Evolutionary conservation across 495 filamentous ascomycete genomes (phyloP).

Genomic region (Trichocladium antarcticum): DNA sequence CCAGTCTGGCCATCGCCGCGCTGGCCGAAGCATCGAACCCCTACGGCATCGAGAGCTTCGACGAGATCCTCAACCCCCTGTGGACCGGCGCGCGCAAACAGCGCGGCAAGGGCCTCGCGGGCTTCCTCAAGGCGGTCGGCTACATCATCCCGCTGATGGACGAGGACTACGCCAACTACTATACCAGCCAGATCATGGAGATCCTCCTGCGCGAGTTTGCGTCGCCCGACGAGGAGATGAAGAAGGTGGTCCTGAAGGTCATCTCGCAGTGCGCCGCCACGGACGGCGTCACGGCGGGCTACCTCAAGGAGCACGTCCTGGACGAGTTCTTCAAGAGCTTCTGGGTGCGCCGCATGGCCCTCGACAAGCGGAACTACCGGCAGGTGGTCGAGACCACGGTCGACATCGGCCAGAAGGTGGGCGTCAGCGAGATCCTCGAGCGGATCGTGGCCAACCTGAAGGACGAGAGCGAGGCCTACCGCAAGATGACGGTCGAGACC

Average conservation of each 20-base stretch:
- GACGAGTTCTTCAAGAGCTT: slow-evolving; percentile 98
- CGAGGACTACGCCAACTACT: slow-evolving; percentile 98
- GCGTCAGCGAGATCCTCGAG: slow-evolving; percentile 88
- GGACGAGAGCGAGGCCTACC: slow-evolving; percentile 94
- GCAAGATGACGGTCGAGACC: slow-evolving; percentile 98
- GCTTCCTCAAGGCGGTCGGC: slow-evolving; percentile 94
- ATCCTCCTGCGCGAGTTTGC: slow-evolving; percentile 92
- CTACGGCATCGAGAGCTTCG: slow-evolving; percentile 98
- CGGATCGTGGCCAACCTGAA: slow-evolving; percentile 90
- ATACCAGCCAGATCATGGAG: slow-evolving; percentile 97
- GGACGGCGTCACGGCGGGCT: slow-evolving; percentile 85
- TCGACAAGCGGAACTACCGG: slow-evolving; percentile 92
- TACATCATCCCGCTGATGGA: slow-evolving; percentile 99
- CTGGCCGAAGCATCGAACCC: slow-evolving; percentile 94
- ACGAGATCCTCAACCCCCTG: slow-evolving; percentile 91
- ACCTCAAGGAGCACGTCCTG: slow-evolving; percentile 89
- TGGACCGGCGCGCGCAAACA: slow-evolving; percentile 96
- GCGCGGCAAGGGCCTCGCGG: slow-evolving; percentile 88
- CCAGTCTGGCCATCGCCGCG: slow-evolving; percentile 87
- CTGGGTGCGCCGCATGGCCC: slow-evolving; percentile 93
- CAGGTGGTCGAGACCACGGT: slow-evolving; percentile 98
- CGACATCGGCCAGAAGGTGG: slow-evolving; percentile 93
- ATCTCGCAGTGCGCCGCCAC: slow-evolving; percentile 95
- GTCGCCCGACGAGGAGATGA: slow-evolving; percentile 98
- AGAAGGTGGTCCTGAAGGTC: slow-evolving; percentile 96